Base-by-base conservation (phyloP, 495 filamentous ascomycete genomes). In the Ramalina intermedia region DNA sequence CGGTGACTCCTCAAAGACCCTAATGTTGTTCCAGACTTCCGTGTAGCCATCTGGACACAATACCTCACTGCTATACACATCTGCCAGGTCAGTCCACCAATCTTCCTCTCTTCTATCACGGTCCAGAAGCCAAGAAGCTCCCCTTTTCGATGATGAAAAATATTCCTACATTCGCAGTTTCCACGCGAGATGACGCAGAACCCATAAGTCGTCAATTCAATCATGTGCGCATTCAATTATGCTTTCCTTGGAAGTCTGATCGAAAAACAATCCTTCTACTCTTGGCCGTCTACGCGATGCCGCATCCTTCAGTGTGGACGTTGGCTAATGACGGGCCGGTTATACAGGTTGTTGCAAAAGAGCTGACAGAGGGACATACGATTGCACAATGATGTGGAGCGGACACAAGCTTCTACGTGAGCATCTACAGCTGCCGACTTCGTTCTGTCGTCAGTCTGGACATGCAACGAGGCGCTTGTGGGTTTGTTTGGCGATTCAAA, bases 171-270 rank as follows among this genome's bases (percentile, higher is more conserved):
- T 69, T 69, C 66, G 66, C 66, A 69, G 66, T 69, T 69, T 69
- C 61, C 67, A 66, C 65, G 65, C 60, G 64, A 69, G 62, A 56
- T 61, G 57, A 57, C 58, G 64, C 61, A 61, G 60, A 68, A 69
- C 66, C 66, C 63, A 58, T 67, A 59, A 61, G 58, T 58, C 66
- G 63, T 51, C 54, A 60, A 55, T 47, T 13, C 12, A 55, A 52
- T 55, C 50, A 58, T 69, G 66, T 65, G 62, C 64, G 66, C 55
- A 36, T 47, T 37, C 5, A 47, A 47, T 47, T 36, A 59, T 60
- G 62, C 56, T 65, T 69, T 69, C 66, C 66, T 69, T 69, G 66
- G 66, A 69, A 64, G 66, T 69, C 66, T 69, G 66, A 69, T 35
- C 41, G 13, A 51, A 37, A 37, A 43, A 17, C 23, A 29, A 39